phyloP scores from a whole-genome alignment of 345 rosid genomes.

The Xanthoceras sorbifolium region DNA sequence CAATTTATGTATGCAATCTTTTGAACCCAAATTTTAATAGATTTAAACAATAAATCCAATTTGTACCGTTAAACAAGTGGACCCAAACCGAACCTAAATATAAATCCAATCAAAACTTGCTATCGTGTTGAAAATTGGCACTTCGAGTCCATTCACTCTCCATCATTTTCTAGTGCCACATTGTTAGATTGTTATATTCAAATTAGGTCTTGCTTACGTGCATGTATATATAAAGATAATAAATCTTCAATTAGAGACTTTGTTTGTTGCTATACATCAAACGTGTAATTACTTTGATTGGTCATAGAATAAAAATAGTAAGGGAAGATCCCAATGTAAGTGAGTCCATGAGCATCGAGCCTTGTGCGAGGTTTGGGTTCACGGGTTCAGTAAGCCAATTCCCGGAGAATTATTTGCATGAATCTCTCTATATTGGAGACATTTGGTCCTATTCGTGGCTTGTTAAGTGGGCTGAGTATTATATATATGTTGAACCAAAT shows the following conservation, averaged over 20 bases:
- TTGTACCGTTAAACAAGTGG: neutral
- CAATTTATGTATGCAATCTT: neutral
- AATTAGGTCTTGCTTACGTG: too few species aligned
- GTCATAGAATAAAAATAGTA: neutral
- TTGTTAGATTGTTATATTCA: too few species aligned
- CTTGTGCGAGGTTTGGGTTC: constrained; percentile 18
- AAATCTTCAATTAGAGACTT: neutral
- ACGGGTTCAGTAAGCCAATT: constrained; percentile 12
- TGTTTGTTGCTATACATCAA: neutral
- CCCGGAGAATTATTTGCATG: constrained; percentile 14
- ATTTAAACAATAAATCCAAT: too few species aligned
- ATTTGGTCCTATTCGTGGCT: neutral
- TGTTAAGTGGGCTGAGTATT: neutral
- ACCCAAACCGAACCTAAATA: too few species aligned
- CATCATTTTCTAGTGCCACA: too few species aligned
- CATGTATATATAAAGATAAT: neutral
- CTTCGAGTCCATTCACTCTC: too few species aligned
- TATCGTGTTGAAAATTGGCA: too few species aligned
- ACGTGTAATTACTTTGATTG: neutral
- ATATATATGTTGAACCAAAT: too few species aligned
- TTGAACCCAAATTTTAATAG: neutral
- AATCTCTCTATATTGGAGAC: constrained; percentile 25
- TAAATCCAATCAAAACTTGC: neutral
- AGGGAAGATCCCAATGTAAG: constrained; percentile 29
- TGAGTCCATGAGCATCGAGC: constrained; percentile 13